Percentiles rank a stretch among this genome's conserved stretches.
phyloP scores from a whole-genome alignment of 2,329 filamentous ascomycete genomes.

The Hortaea sp. region DNA sequence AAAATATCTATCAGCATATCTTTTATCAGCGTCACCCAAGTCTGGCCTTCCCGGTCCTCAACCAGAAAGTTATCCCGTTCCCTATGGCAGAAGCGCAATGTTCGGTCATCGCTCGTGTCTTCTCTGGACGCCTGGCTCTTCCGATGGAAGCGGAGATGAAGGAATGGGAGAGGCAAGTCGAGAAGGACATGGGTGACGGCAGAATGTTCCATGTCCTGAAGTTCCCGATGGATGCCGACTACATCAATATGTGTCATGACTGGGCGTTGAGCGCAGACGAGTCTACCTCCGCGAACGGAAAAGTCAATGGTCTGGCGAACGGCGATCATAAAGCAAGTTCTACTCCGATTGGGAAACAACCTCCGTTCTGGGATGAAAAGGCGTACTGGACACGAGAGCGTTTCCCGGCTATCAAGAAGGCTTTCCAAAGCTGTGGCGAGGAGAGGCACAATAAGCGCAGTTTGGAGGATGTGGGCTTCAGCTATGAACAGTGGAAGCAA shows the following conservation, averaged over 20 bases:
- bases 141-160: slow-evolving; percentile 57
- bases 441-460: slow-evolving; percentile 46
- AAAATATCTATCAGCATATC: slow-evolving; percentile 68
- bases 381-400: slow-evolving; percentile 62
- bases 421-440: slow-evolving; percentile 58
- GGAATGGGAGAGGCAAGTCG: slow-evolving; percentile 48
- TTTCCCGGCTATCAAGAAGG: slow-evolving; percentile 59
- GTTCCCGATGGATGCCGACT: slow-evolving; percentile 54
- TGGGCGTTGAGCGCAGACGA: slow-evolving; percentile 44
- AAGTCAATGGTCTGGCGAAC: neutral
- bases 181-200: slow-evolving; percentile 33
- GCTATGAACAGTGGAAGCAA: slow-evolving; percentile 23
- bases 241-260: slow-evolving; percentile 58
- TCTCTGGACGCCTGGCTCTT: slow-evolving; percentile 58
- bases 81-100: slow-evolving; percentile 69
- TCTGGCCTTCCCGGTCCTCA: slow-evolving; percentile 64
- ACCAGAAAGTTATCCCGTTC: slow-evolving; percentile 82
- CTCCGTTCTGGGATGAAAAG: slow-evolving; percentile 61
- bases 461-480: slow-evolving; percentile 58
- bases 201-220: slow-evolving; percentile 45
- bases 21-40: slow-evolving; percentile 69
- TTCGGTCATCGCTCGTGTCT: slow-evolving; percentile 65
- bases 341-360: slow-evolving; percentile 50
- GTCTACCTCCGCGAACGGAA: neutral
- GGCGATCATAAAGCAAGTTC: neutral